Evolutionary conservation across 2,329 filamentous ascomycete genomes (phyloP), one percentile per base, ranked within the genome.

Genomic region (Achaetomium macrosporum): DNA sequence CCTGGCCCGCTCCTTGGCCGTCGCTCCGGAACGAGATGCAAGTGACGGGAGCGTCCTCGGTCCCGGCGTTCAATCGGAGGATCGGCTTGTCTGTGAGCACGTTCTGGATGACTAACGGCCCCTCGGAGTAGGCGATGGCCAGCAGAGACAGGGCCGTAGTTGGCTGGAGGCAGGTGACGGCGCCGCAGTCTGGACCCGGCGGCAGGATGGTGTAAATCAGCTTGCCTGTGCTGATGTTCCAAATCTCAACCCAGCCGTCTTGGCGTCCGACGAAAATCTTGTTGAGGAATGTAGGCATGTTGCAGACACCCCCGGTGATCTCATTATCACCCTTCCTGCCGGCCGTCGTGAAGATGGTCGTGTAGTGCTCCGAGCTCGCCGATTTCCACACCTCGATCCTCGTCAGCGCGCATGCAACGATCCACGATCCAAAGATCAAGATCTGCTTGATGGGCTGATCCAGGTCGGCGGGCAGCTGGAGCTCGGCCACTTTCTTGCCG

Each of bases 201-300:
- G 93, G 88, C 13, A 93, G 74, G 47, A 99, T 85, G 2, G 90
- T 95, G 69, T 96, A 95, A 29, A 99, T 82, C 50, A 96, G 77
- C 68, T 95, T 96, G 44, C 82, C 91, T 3, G 89, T 96, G 66
- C 87, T 95, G 56, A 99, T 76, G 66, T 99, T 99, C 92, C 93
- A 99, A 47, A 99, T 95, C 66, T 99, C 93, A 9, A 96, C 85
- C 68, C 84, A 87, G 7, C 93, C 93, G 67, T 99, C 90, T 58
- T 81, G 81, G 63, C 90, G 84, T 10, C 90, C 95, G 2, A 90
- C 87, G 59, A 97, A 90, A 42, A 99, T 81, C 71, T 99, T 99
- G 76, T 99, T 99, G 56, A 99, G 71, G 69, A 90, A 95, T 0
- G 93, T 97, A 1, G 92, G 91, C 85, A 97, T 90, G 63, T 82